phyloP scores from a whole-genome alignment of 2,329 filamentous ascomycete genomes.

The Fusarium brachygibbosum region DNA sequence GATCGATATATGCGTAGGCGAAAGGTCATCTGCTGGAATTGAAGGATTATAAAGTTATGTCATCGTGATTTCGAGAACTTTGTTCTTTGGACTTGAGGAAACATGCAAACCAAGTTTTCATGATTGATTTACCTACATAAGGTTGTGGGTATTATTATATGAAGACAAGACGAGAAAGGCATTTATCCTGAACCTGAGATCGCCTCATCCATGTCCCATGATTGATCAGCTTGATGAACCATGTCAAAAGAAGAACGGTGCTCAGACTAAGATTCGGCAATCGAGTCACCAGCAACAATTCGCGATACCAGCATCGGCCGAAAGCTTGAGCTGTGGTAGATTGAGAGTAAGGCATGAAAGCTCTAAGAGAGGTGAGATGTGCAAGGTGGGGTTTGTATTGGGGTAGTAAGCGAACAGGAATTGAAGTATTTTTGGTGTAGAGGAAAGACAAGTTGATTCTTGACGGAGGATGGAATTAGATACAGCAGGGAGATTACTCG shows the following conservation, averaged over 20 bases:
- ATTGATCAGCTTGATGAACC: slow-evolving; percentile 8
- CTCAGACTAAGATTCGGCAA: slow-evolving; percentile 9
- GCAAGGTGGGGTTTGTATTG: slow-evolving; percentile 34
- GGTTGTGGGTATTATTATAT: background rate
- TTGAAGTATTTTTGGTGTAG: background rate
- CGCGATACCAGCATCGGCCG: background rate
- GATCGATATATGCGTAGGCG: background rate
- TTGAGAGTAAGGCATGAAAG: slow-evolving; percentile 12
- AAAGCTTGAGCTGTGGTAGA: background rate
- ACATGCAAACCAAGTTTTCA: background rate
- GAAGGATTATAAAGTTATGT: background rate
- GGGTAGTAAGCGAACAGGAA: background rate
- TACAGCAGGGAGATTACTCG: background rate
- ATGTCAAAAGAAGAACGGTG: background rate
- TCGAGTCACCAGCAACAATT: slow-evolving; percentile 9
- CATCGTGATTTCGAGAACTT: background rate
- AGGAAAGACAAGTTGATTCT: background rate
- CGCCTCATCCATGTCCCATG: background rate
- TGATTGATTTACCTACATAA: background rate
- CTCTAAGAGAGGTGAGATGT: slow-evolving; percentile 40
- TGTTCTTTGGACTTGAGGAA: background rate
- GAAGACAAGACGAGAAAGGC: background rate
- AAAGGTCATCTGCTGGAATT: background rate
- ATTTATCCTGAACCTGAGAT: background rate
- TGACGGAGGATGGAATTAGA: background rate